Conservation (phyloP, 495 filamentous ascomycete genomes). For the Penicillium pancosmium region DNA sequence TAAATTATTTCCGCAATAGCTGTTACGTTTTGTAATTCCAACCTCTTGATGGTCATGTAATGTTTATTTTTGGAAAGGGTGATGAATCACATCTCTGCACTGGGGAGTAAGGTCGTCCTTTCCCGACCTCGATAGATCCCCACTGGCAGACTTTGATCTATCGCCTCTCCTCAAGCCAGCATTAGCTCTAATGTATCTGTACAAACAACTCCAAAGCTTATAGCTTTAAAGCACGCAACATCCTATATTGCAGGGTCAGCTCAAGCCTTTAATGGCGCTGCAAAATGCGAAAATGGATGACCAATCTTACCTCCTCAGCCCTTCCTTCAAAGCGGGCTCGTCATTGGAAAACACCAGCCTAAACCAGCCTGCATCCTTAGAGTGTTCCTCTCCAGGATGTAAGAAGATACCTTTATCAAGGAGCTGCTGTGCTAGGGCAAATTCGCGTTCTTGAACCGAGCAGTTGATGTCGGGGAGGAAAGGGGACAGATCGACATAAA, state of each 20-base stretch:
- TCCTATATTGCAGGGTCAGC: neutral
- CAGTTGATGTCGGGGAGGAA: conserved; percentile 21
- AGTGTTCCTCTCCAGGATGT: conserved; percentile 44
- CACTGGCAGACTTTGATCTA: too few species aligned
- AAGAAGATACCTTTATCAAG: conserved; percentile 47
- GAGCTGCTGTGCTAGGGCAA: conserved; percentile 40
- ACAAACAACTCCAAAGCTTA: neutral
- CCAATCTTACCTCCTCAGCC: conserved; percentile 35
- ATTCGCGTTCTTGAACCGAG: conserved; percentile 26
- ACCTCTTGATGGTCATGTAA: too few species aligned
- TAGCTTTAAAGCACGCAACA: neutral
- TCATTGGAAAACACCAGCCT: conserved; percentile 48
- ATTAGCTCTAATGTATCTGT: too few species aligned
- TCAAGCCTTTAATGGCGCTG: neutral
- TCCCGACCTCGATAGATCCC: too few species aligned
- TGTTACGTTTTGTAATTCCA: too few species aligned
- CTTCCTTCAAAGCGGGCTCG: conserved; percentile 33
- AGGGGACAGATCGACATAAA: conserved; percentile 51
- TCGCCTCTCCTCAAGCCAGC: too few species aligned
- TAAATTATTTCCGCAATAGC: too few species aligned
- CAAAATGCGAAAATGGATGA: neutral
- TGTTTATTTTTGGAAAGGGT: too few species aligned
- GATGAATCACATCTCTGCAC: too few species aligned
- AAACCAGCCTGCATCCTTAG: conserved; percentile 50
- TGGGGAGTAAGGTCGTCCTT: too few species aligned